A percentile compares a stretch with the other conserved stretches of the same genome.
These are phyloP conservation scores for Hypoxylon crocopeplum DNA, from an alignment of 495 filamentous ascomycete genomes.

Conservation along the genomic window DNA sequence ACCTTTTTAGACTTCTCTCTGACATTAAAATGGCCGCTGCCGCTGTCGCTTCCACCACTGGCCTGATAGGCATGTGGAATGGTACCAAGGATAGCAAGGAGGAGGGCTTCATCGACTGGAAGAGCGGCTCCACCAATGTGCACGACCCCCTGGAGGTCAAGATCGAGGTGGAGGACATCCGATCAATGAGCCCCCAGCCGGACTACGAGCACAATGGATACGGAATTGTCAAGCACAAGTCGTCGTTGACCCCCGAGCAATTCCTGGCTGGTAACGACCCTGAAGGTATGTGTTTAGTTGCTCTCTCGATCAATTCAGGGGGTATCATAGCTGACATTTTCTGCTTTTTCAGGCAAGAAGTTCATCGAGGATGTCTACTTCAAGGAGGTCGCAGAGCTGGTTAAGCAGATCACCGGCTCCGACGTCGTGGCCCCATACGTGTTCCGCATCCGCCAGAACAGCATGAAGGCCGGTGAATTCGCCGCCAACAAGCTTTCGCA, in stretches of 20 bases:
- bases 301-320: background rate
- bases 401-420: slow-evolving; percentile 38
- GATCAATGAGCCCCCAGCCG: slow-evolving; percentile 33
- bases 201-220: slow-evolving; percentile 34
- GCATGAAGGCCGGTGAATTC: slow-evolving; percentile 35
- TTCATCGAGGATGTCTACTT: slow-evolving; percentile 39
- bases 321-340: background rate
- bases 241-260: slow-evolving; percentile 37
- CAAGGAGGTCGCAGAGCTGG: slow-evolving; percentile 38
- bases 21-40: slow-evolving; percentile 33
- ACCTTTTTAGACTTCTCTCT: background rate
- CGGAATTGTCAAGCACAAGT: slow-evolving; percentile 40
- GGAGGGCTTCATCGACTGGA: slow-evolving; percentile 39
- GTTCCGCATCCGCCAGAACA: slow-evolving; percentile 41
- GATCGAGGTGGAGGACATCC: slow-evolving; percentile 38
- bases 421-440: slow-evolving; percentile 37
- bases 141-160: slow-evolving; percentile 36
- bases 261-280: slow-evolving; percentile 37
- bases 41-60: slow-evolving; percentile 37
- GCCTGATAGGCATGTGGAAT: slow-evolving; percentile 43
- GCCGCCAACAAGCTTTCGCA: slow-evolving; percentile 35
- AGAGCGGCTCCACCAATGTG: slow-evolving; percentile 34
- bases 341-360: slow-evolving; percentile 28
- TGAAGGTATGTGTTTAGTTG: slow-evolving; percentile 28
- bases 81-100: slow-evolving; percentile 35